phyloP scores from a whole-genome alignment of 176 grass and related monocot genomes.

The Panicum miliaceum region DNA sequence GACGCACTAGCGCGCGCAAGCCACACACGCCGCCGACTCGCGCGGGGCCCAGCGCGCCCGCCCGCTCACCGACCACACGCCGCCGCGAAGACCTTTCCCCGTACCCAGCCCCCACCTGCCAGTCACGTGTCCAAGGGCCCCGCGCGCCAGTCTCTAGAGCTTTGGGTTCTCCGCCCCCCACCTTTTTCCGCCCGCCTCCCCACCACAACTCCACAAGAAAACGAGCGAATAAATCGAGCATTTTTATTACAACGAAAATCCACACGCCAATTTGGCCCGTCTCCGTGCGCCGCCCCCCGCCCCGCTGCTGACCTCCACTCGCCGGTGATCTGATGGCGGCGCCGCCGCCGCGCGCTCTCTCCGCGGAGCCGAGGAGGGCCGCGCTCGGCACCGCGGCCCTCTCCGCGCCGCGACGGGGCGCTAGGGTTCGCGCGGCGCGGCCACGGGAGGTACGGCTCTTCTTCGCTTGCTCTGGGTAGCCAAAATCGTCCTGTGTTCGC shows the following conservation, averaged over 20 bases:
- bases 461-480: background rate
- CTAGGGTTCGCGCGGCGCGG: conserved; percentile 29
- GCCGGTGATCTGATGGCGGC: conserved; percentile 67
- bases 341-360: conserved; percentile 23
- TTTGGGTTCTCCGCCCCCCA: conserved; percentile 48
- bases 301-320: conserved; percentile 27
- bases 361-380: conserved; percentile 26
- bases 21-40: background rate
- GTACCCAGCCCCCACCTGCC: background rate
- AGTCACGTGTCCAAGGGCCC: background rate
- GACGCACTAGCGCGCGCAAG: background rate
- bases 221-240: background rate
- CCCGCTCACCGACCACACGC: background rate
- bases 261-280: conserved; percentile 20
- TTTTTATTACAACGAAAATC: conserved; percentile 31
- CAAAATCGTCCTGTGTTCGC: background rate
- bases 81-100: background rate
- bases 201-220: background rate
- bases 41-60: background rate
- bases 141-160: conserved; percentile 34
- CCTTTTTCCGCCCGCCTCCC: conserved; percentile 23
- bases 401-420: conserved; percentile 2
- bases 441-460: conserved; percentile 39
- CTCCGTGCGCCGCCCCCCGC: background rate
- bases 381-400: background rate